Evolutionary conservation across 208 protist genomes (phyloP), one percentile per base, ranked within the genome.

Genomic region (Tritrichomonas musculus): DNA sequence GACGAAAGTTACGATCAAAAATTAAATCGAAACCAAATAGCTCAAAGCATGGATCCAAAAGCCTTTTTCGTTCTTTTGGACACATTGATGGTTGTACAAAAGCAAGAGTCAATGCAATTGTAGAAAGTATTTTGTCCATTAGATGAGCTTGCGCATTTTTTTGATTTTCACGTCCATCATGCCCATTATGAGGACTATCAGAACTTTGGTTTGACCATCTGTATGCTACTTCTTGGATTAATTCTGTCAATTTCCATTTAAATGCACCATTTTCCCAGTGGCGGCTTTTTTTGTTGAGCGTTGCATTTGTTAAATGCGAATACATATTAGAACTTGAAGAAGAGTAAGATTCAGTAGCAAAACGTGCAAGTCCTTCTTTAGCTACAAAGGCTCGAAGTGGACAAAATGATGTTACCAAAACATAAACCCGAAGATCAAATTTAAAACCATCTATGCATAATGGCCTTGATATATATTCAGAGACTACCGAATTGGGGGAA

Each of bases 341-440:
- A 17, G 25, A 47, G 73, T 94, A 94, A 36, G 39, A 92, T 11
- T 94, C 75, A 13, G 93, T 94, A 49, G 93, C 93, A 65, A 94
- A 94, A 39, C 93, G 39, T 17, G 73, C 36, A 13, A 94, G 25
- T 41, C 93, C 93, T 22, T 94, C 93, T 60, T 92, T n/a, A 72
- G 94, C 94, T 33, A 95, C 14, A 69, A 93, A 94, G 5, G 92
- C 92, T 30, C 93, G 93, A 49, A 95, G 93, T 73, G 94, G 94
- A 3, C 25, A 5, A 69, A 93, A 75, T 41, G 44, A 60, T 4
- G 92, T 94, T 27, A 95, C 93, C 0, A 94, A 44, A 17, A 95
- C 94, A 72, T 95, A 95, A 33, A 95, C 27, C 17, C 94, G 22
- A 14, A 95, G 69, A 60, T 95, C 94, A n/a, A 94, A 95, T 88